Evolutionary conservation across 2,329 filamentous ascomycete genomes (phyloP).

Genomic region (Monosporascus sp.): DNA sequence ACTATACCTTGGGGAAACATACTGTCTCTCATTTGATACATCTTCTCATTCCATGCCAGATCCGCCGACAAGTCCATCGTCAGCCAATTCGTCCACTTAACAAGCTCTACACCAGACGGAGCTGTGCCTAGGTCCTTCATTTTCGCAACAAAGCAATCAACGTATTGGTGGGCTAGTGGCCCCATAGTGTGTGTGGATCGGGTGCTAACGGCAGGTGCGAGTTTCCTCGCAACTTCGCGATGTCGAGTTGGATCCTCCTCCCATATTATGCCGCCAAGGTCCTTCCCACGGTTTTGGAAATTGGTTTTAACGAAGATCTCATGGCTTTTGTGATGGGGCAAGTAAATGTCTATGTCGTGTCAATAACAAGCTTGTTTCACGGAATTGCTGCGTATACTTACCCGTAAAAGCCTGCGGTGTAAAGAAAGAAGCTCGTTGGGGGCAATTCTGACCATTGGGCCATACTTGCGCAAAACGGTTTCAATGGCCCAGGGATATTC

Average conservation of each 20-base stretch:
- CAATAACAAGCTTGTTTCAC: too few relatives aligned
- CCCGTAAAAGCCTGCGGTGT: conserved; percentile 2
- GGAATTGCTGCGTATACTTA: neutral
- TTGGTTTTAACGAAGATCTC: conserved; percentile 17
- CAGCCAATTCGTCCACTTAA: conserved; percentile 15
- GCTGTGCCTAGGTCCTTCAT: conserved; percentile 9
- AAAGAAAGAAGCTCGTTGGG: conserved; percentile 6
- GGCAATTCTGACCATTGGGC: conserved; percentile 3
- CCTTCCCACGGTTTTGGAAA: conserved; percentile 14
- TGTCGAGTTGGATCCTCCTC: conserved; percentile 17
- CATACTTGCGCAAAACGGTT: neutral
- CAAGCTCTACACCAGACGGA: conserved; percentile 5
- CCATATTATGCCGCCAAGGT: conserved; percentile 14
- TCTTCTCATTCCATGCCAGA: conserved; percentile 11
- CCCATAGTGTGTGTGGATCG: conserved; percentile 10
- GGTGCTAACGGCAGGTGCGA: conserved; percentile 19
- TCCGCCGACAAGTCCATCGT: conserved; percentile 15
- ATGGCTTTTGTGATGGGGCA: conserved; percentile 8
- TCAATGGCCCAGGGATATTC: conserved; percentile 3
- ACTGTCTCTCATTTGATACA: conserved; percentile 14
- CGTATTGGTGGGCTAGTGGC: conserved; percentile 12
- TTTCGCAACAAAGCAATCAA: conserved; percentile 13
- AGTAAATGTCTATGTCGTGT: conserved; percentile 10
- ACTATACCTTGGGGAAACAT: neutral
- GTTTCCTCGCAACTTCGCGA: conserved; percentile 12